These are phyloP conservation scores for Arabidopsis arenosa DNA, from an alignment of 345 rosid genomes.

Conservation along the genomic window DNA sequence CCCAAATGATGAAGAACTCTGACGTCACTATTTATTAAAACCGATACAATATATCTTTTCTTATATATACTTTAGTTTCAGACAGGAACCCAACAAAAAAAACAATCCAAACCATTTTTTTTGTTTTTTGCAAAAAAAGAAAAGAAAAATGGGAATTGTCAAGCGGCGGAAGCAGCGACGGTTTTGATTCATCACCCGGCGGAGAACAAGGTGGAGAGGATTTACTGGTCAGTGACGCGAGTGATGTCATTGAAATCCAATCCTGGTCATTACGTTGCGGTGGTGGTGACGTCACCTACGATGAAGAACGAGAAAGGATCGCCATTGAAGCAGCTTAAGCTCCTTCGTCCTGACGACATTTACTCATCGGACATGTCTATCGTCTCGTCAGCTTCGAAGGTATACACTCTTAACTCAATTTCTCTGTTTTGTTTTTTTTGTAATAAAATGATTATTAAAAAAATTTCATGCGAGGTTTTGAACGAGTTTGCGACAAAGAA, in stretches of 20 bases:
- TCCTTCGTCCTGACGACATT: conserved; percentile 71
- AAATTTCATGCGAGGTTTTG: conserved; percentile 56
- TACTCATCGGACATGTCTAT: conserved; percentile 74
- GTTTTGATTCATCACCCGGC: conserved; percentile 82
- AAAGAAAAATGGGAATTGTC: conserved; percentile 72
- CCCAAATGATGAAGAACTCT: conserved; percentile 21
- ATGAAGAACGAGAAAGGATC: conserved; percentile 50
- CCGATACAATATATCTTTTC: neutral
- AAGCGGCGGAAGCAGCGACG: conserved; percentile 85
- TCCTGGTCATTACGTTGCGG: conserved; percentile 88
- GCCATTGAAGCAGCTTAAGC: conserved; percentile 81
- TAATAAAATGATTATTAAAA: neutral
- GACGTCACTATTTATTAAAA: conserved; percentile 40
- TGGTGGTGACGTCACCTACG: conserved; percentile 59
- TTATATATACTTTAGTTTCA: conserved; percentile 21
- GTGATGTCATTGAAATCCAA: conserved; percentile 70
- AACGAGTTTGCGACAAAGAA: conserved; percentile 78
- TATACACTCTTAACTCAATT: neutral
- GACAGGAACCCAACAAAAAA: conserved; percentile 30
- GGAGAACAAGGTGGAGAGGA: conserved; percentile 65
- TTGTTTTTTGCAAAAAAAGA: neutral
- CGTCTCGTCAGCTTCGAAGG: conserved; percentile 89
- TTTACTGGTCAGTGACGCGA: conserved; percentile 82
- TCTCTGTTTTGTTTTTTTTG: neutral
- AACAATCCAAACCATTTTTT: no score